Evolutionary conservation across 495 filamentous ascomycete species (phyloP).

Genomic region (Penicillium maclennaniae): DNA sequence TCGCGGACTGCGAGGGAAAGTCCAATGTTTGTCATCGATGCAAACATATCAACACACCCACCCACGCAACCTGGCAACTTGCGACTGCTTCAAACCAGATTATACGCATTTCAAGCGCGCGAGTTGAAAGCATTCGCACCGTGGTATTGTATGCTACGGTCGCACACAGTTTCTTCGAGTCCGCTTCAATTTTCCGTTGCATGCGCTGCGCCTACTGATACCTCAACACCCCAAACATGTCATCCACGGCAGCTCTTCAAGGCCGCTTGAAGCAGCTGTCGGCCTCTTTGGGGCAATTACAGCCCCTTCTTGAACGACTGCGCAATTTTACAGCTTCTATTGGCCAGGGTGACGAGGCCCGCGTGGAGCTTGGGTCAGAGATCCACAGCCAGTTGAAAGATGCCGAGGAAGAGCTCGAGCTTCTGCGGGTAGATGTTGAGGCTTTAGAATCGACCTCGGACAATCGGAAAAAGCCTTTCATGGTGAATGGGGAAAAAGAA

Average conservation of each 20-base stretch:
- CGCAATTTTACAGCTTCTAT: conserved; percentile 61
- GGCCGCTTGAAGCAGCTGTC: conserved; percentile 65
- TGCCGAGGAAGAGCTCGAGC: conserved; percentile 80
- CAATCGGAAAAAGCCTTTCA: conserved; percentile 30
- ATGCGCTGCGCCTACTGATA: neutral
- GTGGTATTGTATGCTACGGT: neutral
- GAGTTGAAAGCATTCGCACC: neutral
- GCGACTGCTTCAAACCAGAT: neutral
- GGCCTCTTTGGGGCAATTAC: conserved; percentile 61
- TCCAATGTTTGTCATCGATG: conserved; percentile 34
- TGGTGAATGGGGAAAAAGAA: conserved; percentile 44
- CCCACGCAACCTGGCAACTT: conserved; percentile 22
- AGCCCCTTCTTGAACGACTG: conserved; percentile 72
- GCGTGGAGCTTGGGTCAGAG: conserved; percentile 73
- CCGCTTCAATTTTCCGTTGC: neutral
- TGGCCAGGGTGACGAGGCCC: conserved; percentile 58
- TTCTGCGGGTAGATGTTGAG: conserved; percentile 72
- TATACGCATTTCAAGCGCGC: neutral
- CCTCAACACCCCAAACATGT: conserved; percentile 37
- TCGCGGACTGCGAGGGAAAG: conserved; percentile 14
- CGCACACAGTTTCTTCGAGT: neutral
- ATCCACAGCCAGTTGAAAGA: conserved; percentile 81
- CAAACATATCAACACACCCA: conserved; percentile 29
- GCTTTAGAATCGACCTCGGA: conserved; percentile 51
- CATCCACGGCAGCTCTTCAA: conserved; percentile 55